Base-by-base conservation (phyloP, 805 yeast genomes). In the Yarrowia sp. region DNA sequence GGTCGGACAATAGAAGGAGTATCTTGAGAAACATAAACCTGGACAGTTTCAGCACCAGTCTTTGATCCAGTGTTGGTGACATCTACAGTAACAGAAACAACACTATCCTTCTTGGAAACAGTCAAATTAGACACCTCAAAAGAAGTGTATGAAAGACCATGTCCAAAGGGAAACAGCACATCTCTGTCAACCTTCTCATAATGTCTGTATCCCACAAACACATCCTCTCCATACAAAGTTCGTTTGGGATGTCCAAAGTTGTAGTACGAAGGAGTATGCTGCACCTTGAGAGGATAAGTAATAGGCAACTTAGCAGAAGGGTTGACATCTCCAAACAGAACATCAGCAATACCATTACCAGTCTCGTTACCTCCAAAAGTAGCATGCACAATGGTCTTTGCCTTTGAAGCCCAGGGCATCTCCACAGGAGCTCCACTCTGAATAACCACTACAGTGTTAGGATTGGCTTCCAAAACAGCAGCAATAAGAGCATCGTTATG, bases 341-440 rank as follows among this genome's bases (percentile, higher is more conserved):
- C 84, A 73, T 85, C 87, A 4, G 87, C 87, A 71, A 85, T 77
- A 14, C 84, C 81, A 68, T 82, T 84, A 66, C 88, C 88, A 45
- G 77, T 71, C 69, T 85, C 88, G 66, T 78, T 79, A 65, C 88
- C 89, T 68, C 84, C 84, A 70, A 79, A 84, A 80, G 85, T 83
- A 10, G 84, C 84, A 55, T 83, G 85, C 6, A 84, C 73, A 15
- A 83, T 63, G 1, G 80, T 80, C 43, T 77, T 76, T 22, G 78
- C 82, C 41, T 78, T 70, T 9, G 69, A 67, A 9, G 74, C 66
- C 86, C 86, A 84, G 32, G 87, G 87, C 76, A 85, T 73, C 42
- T 82, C 79, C 9, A 85, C 86, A 0, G 89, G 88, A 17, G 87
- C 81, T 57, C 89, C 89, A 3, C 85, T 79, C 70, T 85, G 87